Evolutionary conservation across 2,329 filamentous ascomycete genomes (phyloP).

Genomic region (Curvularia spicifera): DNA sequence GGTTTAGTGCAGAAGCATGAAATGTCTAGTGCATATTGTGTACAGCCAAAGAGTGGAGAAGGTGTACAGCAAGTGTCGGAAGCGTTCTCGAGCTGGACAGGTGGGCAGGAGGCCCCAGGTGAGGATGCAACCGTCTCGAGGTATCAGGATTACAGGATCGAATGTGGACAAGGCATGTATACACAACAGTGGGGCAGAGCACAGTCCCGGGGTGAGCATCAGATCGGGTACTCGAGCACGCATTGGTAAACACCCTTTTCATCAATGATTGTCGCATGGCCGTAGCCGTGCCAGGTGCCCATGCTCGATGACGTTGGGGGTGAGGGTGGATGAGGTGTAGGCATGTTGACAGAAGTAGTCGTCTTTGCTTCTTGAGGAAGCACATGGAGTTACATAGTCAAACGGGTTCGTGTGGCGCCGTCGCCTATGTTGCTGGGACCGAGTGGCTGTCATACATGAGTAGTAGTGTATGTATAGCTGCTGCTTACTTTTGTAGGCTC

Average conservation of each 20-base stretch:
- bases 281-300: slow-evolving; percentile 5
- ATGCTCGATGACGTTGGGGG: slow-evolving; percentile 7
- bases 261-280: slow-evolving; percentile 3
- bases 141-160: background rate
- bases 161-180: background rate
- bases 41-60: slow-evolving; percentile 9
- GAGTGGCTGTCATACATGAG: background rate
- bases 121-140: slow-evolving; percentile 3
- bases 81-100: background rate
- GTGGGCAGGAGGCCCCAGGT: slow-evolving; percentile 4
- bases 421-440: background rate
- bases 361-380: background rate
- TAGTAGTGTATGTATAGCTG: background rate
- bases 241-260: background rate
- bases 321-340: background rate
- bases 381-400: background rate
- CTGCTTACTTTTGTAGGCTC: background rate
- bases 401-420: background rate
- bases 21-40: slow-evolving; percentile 11
- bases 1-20: slow-evolving; percentile 14
- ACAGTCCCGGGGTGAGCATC: background rate
- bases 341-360: background rate
- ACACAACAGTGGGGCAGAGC: slow-evolving; percentile 3
- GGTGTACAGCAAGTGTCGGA: slow-evolving; percentile 4
- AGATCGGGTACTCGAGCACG: slow-evolving; percentile 2